phyloP scores from a whole-genome alignment of 2,329 filamentous ascomycete genomes.

The Phaeosphaeria sp. region DNA sequence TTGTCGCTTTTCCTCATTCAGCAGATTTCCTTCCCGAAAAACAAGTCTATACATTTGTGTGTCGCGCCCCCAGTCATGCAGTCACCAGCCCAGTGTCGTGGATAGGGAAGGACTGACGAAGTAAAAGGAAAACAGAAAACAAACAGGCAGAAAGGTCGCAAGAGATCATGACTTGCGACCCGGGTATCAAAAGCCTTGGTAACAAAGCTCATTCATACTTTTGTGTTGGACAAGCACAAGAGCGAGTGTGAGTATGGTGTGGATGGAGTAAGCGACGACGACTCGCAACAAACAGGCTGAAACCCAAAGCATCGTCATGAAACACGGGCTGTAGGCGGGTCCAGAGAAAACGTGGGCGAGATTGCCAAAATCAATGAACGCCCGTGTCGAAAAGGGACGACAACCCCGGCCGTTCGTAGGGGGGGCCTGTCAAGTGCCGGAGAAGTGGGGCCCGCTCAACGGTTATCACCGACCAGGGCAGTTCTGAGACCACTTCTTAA shows the following conservation, averaged over 20 bases:
- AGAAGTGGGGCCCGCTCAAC: slow-evolving; percentile 39
- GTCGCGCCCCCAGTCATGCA: not conserved
- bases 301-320: slow-evolving; percentile 31
- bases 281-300: slow-evolving; percentile 19
- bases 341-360: not conserved
- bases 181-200: slow-evolving; percentile 17
- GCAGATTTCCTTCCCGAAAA: not conserved
- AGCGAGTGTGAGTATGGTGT: slow-evolving; percentile 1
- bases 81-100: not conserved
- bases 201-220: not conserved
- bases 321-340: slow-evolving; percentile 21
- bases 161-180: slow-evolving; percentile 25
- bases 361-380: slow-evolving; percentile 22
- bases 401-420: slow-evolving; percentile 41
- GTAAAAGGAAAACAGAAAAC: not conserved
- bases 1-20: not conserved
- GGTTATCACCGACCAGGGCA: slow-evolving; percentile 25
- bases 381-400: slow-evolving; percentile 34
- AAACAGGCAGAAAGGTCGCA: slow-evolving; percentile 1
- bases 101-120: not conserved
- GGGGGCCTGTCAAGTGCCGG: slow-evolving; percentile 41
- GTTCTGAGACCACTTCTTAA: slow-evolving; percentile 39
- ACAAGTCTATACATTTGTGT: not conserved
- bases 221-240: not conserved
- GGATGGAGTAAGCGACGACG: not conserved